Evolutionary conservation across 164 flowering plant species (phyloP), one percentile per base, ranked within the genome.

Genomic region (Litsea cubeba): DNA sequence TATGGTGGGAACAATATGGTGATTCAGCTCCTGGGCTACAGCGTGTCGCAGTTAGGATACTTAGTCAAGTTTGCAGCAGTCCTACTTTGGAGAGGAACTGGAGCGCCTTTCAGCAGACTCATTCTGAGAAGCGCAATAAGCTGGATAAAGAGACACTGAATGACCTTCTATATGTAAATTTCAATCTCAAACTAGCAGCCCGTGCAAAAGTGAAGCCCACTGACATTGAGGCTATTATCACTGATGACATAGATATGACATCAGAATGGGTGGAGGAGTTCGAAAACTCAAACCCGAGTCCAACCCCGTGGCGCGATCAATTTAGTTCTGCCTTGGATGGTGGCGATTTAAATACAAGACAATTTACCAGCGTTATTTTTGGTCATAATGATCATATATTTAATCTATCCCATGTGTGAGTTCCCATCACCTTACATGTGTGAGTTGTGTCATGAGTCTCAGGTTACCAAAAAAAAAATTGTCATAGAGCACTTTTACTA

Each of bases 1-100:
- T 86, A 28, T 94, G 98, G 98, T 94, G 98, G 98, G 96, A 91
- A 78, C 93, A 89, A 67, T 92, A 84, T 79, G 98, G 97, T 6
- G 97, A 91, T 80, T 88, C 91, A 28, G 92, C 97, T 12, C 98
- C 98, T 1, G 89, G 82, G 57, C 76, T 94, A 80, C 98, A 94
- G 77, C 82, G 88, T 32, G 92, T 91, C 72, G 97, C 98, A 50
- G 88, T 92, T 32, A 85, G 94, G 77, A 85, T 92, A 76, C 89
- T 94, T 15, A 90, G 98, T 80, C 98, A 94, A 79, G 94, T 90
- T 71, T 94, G 98, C 90, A 91, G 98, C 75, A 82, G 83, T 51
- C 86, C 81, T 26, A 82, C 85, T 14, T 86, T 87, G 30, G 91
- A 91, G 83, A 86, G 82, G 77, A 87, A 92, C 58, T 94, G 98